phyloP scores from a whole-genome alignment of 2,329 filamentous ascomycete species.

The Dactylella cylindrospora region DNA sequence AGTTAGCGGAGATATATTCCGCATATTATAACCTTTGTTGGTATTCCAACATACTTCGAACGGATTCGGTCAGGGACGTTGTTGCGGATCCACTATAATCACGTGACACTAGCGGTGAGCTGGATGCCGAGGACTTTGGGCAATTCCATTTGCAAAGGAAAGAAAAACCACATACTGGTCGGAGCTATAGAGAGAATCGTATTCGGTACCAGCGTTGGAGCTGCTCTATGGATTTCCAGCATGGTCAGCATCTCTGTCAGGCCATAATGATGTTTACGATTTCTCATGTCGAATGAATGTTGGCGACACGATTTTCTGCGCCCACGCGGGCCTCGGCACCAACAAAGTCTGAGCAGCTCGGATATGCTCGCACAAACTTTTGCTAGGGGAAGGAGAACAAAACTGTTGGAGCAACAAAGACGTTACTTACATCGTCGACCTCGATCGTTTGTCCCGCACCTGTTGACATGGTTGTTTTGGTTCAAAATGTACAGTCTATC shows the following conservation, averaged over 20 bases:
- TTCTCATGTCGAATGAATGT: too few species aligned
- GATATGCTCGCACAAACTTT: too few species aligned
- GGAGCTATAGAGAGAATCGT: constrained; percentile 39
- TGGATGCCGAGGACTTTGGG: not conserved
- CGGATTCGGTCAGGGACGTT: constrained; percentile 35
- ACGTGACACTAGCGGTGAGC: constrained; percentile 6
- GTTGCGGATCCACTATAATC: constrained; percentile 36
- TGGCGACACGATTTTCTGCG: too few species aligned
- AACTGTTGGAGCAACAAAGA: too few species aligned
- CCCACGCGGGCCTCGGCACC: too few species aligned
- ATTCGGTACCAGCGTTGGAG: constrained; percentile 12
- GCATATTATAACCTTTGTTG: not conserved
- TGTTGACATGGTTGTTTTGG: too few species aligned
- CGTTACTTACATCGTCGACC: not conserved
- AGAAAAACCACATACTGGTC: constrained; percentile 23
- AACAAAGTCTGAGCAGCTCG: too few species aligned
- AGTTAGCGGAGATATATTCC: not conserved
- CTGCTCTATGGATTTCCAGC: too few species aligned
- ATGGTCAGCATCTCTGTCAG: too few species aligned
- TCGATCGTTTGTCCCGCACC: constrained; percentile 13
- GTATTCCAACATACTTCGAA: constrained; percentile 16
- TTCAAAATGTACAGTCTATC: not conserved
- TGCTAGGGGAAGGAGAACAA: too few species aligned
- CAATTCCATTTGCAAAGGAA: too few species aligned
- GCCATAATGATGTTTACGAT: constrained; percentile 2